A percentile compares a stretch with the other conserved stretches of the same genome.
phyloP scores from a whole-genome alignment of 73 alveolate genomes.

The Paramecium primaurelia region DNA sequence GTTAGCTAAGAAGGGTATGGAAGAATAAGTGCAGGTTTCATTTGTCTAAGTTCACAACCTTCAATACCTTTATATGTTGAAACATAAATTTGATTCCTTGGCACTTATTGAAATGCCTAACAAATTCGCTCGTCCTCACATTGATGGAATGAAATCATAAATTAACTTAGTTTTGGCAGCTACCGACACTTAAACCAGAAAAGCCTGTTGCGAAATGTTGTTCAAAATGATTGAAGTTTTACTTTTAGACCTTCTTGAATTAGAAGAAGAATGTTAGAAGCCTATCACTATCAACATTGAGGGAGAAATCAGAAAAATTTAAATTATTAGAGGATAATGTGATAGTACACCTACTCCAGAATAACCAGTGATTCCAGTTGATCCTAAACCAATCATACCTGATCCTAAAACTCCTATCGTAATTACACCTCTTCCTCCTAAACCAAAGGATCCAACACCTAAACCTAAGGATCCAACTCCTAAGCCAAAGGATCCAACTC shows the following conservation, averaged over 20 bases:
- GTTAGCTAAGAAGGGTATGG: conserved; percentile 29
- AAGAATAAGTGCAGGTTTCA: neutral
- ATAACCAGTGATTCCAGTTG: neutral
- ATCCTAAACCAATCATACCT: neutral
- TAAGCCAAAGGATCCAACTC: neutral
- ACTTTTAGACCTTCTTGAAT: neutral
- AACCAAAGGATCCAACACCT: neutral
- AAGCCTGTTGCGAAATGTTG: conserved; percentile 39
- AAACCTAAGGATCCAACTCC: neutral
- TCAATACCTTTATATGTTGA: conserved; percentile 34
- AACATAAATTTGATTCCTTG: conserved; percentile 36
- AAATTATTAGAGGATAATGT: conserved; percentile 43
- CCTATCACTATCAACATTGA: conserved; percentile 41
- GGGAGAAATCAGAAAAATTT: conserved; percentile 44
- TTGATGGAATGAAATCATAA: neutral
- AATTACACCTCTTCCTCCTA: neutral
- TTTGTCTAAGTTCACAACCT: conserved; percentile 29
- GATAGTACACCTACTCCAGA: neutral
- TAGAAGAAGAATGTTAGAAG: conserved; percentile 11
- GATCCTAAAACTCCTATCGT: neutral
- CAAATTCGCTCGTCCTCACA: neutral
- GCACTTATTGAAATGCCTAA: neutral
- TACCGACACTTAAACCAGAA: conserved; percentile 25
- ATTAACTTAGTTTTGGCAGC: conserved; percentile 40
- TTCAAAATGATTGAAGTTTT: conserved; percentile 29